These are phyloP conservation scores for Nelumbo lutea DNA, from an alignment of 164 flowering plant species.

Conservation along the genomic window DNA sequence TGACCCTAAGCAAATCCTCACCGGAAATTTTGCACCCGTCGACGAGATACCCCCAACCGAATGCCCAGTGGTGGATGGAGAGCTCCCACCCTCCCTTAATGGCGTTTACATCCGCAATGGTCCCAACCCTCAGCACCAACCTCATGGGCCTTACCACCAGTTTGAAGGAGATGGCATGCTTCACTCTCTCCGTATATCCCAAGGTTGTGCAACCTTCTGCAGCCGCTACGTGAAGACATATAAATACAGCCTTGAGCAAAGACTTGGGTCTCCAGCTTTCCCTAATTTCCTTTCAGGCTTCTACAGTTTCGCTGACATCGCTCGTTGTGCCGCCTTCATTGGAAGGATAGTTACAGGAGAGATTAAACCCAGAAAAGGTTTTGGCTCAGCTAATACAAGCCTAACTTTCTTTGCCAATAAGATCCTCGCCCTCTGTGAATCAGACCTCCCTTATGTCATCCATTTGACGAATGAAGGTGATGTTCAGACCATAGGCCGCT, in stretches of 20 bases:
- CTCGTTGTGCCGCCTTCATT: conserved; percentile 45
- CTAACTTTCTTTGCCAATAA: conserved; percentile 41
- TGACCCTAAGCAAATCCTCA: conserved; percentile 51
- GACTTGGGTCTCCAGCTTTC: conserved; percentile 36
- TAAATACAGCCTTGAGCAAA: conserved; percentile 44
- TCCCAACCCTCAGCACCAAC: conserved; percentile 75
- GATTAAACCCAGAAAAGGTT: conserved; percentile 44
- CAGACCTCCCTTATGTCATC: conserved; percentile 65
- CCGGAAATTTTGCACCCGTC: conserved; percentile 74
- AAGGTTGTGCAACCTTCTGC: conserved; percentile 57
- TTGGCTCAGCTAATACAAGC: conserved; percentile 75
- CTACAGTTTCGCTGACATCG: conserved; percentile 40
- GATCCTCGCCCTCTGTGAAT: conserved; percentile 65
- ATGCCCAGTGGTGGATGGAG: conserved; percentile 47
- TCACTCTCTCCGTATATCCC: conserved; percentile 48
- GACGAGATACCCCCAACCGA: conserved; percentile 75
- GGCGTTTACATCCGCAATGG: conserved; percentile 88
- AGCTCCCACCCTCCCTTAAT: conserved; percentile 55
- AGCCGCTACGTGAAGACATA: conserved; percentile 76
- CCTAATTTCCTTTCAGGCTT: conserved; percentile 66
- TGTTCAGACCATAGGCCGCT: conserved; percentile 53
- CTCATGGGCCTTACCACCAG: conserved; percentile 77
- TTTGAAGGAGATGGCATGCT: conserved; percentile 97
- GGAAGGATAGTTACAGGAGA: conserved; percentile 49
- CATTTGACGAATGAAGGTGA: conserved; percentile 47